Evolutionary conservation across 75 land plant genomes (phyloP), one percentile per base, ranked within the genome.

Genomic region (Selaginella tamariscina): DNA sequence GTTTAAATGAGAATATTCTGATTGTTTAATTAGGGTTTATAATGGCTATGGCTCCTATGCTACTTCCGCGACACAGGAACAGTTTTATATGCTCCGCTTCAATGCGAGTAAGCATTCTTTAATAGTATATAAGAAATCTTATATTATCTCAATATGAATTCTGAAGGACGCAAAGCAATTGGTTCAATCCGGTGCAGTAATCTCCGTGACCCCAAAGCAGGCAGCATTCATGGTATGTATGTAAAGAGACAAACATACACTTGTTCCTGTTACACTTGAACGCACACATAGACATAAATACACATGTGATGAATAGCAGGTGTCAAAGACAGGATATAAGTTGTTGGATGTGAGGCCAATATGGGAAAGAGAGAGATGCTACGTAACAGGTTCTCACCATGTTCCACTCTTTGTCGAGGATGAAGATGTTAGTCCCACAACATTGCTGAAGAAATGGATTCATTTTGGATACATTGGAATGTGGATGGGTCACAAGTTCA

Each of bases 401-500:
- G 86, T 86, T 5, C 87, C 94, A 1, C 78, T 89, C 24, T 89
- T 84, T 65, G 67, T 89, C 29, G 75, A 81, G 65, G 94, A 86
- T 65, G 68, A 27, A 32, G 83, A 81, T 59, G 56, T 72, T 26
- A 71, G 81, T 15, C 75, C 68, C 29, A 11, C 82, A 5, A 84
- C 89, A 1, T 76, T 86, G 29, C 24, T 89, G 55, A 89, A 82
- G 78, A 89, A 86, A 55, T 82, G 83, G 82, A 88, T 89, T 13
- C 94, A 89, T 64, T 78, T 86, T 56, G 94, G 94, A 30, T 86
- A 84, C 72, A 83, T 84, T 56, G 94, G 94, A 1, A 59, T 75
- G n/a, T 89, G 94, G 94, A 82, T 88, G 31, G 94, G 94, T 30
- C 94, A 86, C 56, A 33, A 71, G 18, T 75, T 89, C 64, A 89